Evolutionary conservation across 768 basidiomycete species (phyloP), one percentile per base, ranked within the genome.

Genomic region (Collybiopsis confluens): DNA sequence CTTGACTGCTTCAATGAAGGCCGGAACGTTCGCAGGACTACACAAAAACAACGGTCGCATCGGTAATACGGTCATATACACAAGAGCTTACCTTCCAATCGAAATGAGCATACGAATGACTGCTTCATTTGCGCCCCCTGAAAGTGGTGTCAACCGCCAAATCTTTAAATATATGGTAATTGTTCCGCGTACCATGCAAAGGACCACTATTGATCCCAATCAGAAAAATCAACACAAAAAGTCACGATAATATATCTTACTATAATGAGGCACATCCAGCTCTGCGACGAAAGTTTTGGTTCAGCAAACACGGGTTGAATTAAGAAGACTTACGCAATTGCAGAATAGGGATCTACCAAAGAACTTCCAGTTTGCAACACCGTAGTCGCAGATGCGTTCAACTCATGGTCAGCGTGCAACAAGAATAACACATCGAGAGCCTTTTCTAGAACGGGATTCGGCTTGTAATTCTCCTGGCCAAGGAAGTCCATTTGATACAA

Each of bases 41-140:
- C 5, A 46, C 36, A 27, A 23, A 16, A 24, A 38, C 18, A 18
- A n/a, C 4, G 8, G 11, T 30, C 20, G 45, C 23, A 24, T 7
- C 21, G 36, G 24, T 18, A 55, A n/a, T 8, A 54, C 28, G 30
- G 47, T 11, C 47, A 23, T 35, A 6, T 27, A 26, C 1, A 30
- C 13, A 8, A 35, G 23, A 5, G 66, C 82, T 62, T 61, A 89
- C 82, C 82, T 83, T 61, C 91, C 92, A 57, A 96, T 93, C 1
- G 89, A 85, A 40, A 92, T 78, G 38, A 96, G 74, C 94, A 96
- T 96, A 13, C 94, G 85, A 63, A 96, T 92, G 56, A 96, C 93
- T 4, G 93, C 92, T 67, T 96, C 92, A 60, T 93, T 93, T 2
- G 92, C 93, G 48, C 92, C 92, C 59, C 91, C 90, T 79, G 64